Base-by-base conservation (phyloP, 106 monocot genomes). In the Dendrobium chrysotoxum region DNA sequence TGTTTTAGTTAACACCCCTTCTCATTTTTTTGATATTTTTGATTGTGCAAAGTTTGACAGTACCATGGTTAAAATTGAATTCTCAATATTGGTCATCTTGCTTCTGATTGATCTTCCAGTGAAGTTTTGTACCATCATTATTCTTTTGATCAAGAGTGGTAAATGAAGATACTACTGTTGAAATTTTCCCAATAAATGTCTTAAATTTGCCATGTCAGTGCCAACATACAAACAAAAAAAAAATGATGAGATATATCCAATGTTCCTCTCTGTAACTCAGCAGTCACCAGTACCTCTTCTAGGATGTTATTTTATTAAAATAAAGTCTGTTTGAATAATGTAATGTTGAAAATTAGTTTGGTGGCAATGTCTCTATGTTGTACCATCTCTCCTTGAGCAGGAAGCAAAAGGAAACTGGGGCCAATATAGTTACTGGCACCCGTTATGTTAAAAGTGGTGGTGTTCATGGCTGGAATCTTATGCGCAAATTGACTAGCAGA, bases 381-480 rank as follows among this genome's bases (percentile, higher is more conserved):
- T 83, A 41, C 11, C 40, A 38, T 41, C 70, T 81, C 39, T 30
- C 79, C 42, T 10, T 85, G 55, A n/a, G 11, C 72, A 99, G 98
- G 84, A 99, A 99, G 77, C 98, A 99, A 77, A 84, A 46, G 50
- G 95, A 99, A 84, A 99, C 98, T 39, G 91, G 90, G 77, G 98
- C 98, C 57, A 93, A 87, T 84, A 93, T 99, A 80, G 92, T 99
- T 75, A 99, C 98, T 1, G 98, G 98, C 4, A 99, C 98, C 10
- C 89, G 98, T 15, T 99, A 99, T 89, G 98, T 91, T 54, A 85
- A 76, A 80, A 89, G 85, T 80, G 98, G 98, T 73, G 98, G 98
- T 83, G 92, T 99, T 35, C 98, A 99, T 85, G 98, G 98, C 77
- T 99, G 98, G 98, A 99, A 92, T 72, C 92, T 99, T 75, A 93